Evolutionary conservation across 2,329 filamentous ascomycete genomes (phyloP).

Genomic region (Apiospora marii): DNA sequence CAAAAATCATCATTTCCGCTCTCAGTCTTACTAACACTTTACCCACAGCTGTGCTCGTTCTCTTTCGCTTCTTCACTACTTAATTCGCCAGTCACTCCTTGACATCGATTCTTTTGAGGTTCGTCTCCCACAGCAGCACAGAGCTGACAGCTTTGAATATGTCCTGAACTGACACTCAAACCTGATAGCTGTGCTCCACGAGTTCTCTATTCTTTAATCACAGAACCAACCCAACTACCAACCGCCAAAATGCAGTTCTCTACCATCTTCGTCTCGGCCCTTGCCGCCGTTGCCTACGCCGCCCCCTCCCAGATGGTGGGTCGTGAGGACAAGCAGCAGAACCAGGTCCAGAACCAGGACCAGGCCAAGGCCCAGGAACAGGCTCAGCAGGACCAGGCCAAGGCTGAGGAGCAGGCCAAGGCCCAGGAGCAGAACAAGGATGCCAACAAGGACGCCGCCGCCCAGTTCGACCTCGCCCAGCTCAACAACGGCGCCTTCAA

Average conservation of each 20-base stretch:
- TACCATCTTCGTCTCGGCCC: constrained; percentile 52
- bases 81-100: constrained; percentile 48
- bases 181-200: constrained; percentile 53
- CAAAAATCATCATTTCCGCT: constrained; percentile 21
- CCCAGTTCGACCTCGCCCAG: constrained; percentile 43
- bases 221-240: constrained; percentile 25
- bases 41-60: constrained; percentile 56
- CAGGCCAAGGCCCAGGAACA: too few species aligned
- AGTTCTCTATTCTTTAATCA: constrained; percentile 35
- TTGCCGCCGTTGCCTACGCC: constrained; percentile 54
- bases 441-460: neutral
- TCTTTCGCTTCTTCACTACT: constrained; percentile 14
- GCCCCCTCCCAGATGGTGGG: constrained; percentile 46
- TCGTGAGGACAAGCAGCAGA: constrained; percentile 29
- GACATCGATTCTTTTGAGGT: constrained; percentile 47
- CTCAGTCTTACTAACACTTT: constrained; percentile 33
- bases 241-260: constrained; percentile 58
- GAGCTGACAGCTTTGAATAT: neutral
- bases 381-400: too few species aligned
- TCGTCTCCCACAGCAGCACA: constrained; percentile 43
- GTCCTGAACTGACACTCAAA: constrained; percentile 33
- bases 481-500: constrained; percentile 42
- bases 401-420: too few species aligned
- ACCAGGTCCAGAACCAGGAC: neutral
- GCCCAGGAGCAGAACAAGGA: neutral